Percentiles rank a stretch among this genome's conserved stretches.
These are phyloP conservation scores for Saturnispora dispora DNA, from an alignment of 805 yeast species.

Conservation along the genomic window DNA sequence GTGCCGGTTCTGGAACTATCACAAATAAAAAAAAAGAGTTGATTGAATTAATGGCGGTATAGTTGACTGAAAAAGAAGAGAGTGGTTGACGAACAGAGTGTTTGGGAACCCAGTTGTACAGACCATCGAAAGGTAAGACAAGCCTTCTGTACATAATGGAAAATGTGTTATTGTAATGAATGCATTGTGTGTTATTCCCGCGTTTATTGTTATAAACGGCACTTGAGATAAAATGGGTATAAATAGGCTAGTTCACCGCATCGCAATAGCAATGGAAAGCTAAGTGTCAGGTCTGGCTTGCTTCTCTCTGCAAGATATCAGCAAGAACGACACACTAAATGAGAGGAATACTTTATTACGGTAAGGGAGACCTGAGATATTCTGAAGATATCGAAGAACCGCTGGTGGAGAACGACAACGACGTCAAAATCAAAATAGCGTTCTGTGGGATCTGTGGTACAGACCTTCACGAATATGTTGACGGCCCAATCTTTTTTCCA, in stretches of 20 bases:
- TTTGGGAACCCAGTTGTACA: too few species aligned
- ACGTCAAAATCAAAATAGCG: constrained; percentile 26
- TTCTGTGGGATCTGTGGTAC: constrained; percentile 61
- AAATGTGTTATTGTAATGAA: not conserved
- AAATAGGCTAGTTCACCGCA: not conserved
- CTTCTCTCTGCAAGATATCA: too few species aligned
- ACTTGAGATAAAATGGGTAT: not conserved
- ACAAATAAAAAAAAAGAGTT: too few species aligned
- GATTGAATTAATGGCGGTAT: too few species aligned
- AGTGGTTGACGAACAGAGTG: too few species aligned
- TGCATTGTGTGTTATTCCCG: not conserved
- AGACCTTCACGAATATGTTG: constrained; percentile 48
- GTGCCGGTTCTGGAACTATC: too few species aligned
- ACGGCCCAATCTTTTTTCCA: constrained; percentile 51
- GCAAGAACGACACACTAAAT: constrained; percentile 17
- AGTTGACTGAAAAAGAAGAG: too few species aligned
- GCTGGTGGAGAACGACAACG: constrained; percentile 19
- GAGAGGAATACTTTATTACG: constrained; percentile 43
- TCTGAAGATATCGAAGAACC: constrained; percentile 26
- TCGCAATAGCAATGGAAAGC: too few species aligned
- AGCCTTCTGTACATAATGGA: not conserved
- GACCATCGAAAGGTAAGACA: not conserved
- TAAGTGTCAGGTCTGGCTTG: too few species aligned
- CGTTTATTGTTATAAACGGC: not conserved
- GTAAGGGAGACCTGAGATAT: constrained; percentile 36